phyloP scores from a whole-genome alignment of 2,329 filamentous ascomycete species.

The Plenodomus tracheiphilus region DNA sequence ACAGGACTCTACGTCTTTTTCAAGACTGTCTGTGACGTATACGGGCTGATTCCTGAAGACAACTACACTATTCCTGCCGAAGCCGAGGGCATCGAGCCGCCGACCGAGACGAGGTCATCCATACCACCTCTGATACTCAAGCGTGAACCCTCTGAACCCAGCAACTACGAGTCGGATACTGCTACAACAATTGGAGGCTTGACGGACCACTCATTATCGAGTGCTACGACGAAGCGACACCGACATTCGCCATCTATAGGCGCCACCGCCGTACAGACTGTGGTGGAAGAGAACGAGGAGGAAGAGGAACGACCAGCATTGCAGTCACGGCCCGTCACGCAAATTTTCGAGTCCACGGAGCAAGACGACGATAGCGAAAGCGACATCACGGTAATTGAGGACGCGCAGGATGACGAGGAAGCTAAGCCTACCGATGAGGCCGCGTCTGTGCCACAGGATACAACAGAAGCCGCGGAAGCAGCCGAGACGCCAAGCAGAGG shows the following conservation, averaged over 20 bases:
- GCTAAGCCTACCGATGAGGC: conserved; percentile 27
- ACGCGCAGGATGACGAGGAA: conserved; percentile 15
- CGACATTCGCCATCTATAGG: conserved; percentile 80
- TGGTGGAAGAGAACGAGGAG: conserved; percentile 82
- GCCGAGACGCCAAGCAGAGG: conserved; percentile 24
- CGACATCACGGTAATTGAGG: conserved; percentile 18
- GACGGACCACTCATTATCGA: conserved; percentile 54
- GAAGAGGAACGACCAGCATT: conserved; percentile 47
- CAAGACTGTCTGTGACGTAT: conserved; percentile 93
- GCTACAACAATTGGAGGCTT: conserved; percentile 24
- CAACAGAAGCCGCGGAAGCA: conserved; percentile 12
- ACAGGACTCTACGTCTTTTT: conserved; percentile 96
- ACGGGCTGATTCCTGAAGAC: conserved; percentile 85
- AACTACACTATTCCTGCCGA: conserved; percentile 95
- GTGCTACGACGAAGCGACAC: conserved; percentile 76
- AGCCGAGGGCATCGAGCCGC: conserved; percentile 71
- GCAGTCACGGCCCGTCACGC: conserved; percentile 16
- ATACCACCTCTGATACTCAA: conserved; percentile 40
- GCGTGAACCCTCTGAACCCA: conserved; percentile 37
- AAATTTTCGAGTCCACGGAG: conserved; percentile 19
- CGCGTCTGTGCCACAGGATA: conserved; percentile 9
- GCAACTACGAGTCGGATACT: conserved; percentile 22
- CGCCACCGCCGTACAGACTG: conserved; percentile 72
- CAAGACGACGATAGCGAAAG: conserved; percentile 1
- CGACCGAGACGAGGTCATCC: conserved; percentile 50